These are phyloP conservation scores for Scytalidium lignicola DNA, from an alignment of 2,329 filamentous ascomycete genomes.

Conservation along the genomic window DNA sequence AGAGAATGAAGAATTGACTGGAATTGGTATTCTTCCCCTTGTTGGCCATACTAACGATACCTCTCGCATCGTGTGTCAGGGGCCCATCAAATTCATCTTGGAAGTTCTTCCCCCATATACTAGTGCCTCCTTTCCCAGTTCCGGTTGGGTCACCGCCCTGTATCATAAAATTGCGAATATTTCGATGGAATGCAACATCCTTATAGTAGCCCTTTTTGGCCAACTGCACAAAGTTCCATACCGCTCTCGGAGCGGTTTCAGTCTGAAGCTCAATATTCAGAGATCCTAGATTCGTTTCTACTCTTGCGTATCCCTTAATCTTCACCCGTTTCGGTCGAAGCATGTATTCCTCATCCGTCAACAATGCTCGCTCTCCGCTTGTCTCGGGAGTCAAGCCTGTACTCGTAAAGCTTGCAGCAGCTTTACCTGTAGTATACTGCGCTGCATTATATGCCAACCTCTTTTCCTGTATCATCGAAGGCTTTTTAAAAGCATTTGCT, in stretches of 20 bases:
- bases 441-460: constrained; percentile 77
- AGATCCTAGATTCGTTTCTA: constrained; percentile 80
- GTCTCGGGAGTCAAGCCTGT: constrained; percentile 92
- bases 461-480: constrained; percentile 48
- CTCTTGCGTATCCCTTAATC: constrained; percentile 83
- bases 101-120: constrained; percentile 93
- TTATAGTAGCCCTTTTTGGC: constrained; percentile 88
- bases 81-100: constrained; percentile 90
- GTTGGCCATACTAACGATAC: constrained; percentile 90
- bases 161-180: constrained; percentile 96
- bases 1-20: constrained; percentile 91
- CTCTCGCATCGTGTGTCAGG: constrained; percentile 73
- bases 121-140: constrained; percentile 83
- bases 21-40: constrained; percentile 98
- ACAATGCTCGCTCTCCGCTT: constrained; percentile 74
- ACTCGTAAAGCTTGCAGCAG: constrained; percentile 91
- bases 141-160: constrained; percentile 94
- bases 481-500: constrained; percentile 28
- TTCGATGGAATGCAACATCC: constrained; percentile 80
- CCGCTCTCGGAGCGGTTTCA: constrained; percentile 84
- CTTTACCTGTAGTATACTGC: constrained; percentile 81
- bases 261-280: constrained; percentile 86
- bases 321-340: constrained; percentile 85
- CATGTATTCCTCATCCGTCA: constrained; percentile 96
- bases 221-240: constrained; percentile 93